Conservation (phyloP, 208 protist genomes). For the Leishmania braziliensis region DNA sequence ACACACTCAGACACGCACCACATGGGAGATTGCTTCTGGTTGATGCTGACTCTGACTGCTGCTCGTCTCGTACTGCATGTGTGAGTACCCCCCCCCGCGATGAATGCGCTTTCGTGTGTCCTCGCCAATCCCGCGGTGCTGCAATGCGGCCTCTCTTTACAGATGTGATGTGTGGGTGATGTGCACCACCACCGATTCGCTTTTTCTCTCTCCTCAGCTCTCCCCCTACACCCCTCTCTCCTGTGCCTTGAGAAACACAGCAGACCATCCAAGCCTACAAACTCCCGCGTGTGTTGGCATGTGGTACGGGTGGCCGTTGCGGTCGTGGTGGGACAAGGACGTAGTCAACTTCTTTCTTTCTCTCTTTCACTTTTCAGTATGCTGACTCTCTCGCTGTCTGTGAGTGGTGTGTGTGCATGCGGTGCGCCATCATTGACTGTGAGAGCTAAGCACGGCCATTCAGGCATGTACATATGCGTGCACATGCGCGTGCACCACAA, state of each 20-base stretch:
- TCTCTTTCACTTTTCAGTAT: constrained; percentile 4
- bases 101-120: not conserved
- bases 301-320: not conserved
- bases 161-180: not conserved
- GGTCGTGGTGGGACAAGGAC: not conserved
- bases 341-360: not conserved
- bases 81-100: not conserved
- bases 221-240: not conserved
- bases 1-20: not conserved
- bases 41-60: constrained; percentile 1
- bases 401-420: not conserved
- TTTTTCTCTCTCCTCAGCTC: not conserved
- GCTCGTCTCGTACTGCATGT: not conserved
- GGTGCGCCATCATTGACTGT: not conserved
- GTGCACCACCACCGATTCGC: not conserved
- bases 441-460: constrained; percentile 9
- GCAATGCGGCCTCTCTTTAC: too few species aligned
- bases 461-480: constrained; percentile 3
- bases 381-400: not conserved
- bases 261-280: not conserved
- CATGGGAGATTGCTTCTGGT: not conserved
- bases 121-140: not conserved
- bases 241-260: not conserved
- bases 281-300: not conserved
- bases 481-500: not conserved